A percentile compares a stretch with the other conserved stretches of the same genome.
phyloP scores from a whole-genome alignment of 1,284 basidiomycete genomes.

The Microbotryum violaceum region DNA sequence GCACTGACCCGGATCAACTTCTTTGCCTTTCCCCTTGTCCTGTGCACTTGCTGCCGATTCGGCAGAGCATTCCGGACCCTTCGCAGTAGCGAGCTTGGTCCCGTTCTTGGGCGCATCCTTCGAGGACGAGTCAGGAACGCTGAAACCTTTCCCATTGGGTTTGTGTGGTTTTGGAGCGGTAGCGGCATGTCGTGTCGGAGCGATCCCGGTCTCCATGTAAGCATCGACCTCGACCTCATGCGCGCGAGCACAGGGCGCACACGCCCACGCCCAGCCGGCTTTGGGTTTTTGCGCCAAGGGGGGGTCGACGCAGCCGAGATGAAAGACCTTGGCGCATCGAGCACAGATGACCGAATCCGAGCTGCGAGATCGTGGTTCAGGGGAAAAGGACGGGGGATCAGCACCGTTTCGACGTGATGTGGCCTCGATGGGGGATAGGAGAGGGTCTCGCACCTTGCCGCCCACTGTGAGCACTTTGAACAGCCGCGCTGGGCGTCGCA shows the following conservation, averaged over 20 bases:
- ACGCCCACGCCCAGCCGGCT: conserved; percentile 96
- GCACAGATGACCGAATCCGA: conserved; percentile 88
- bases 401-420: background rate
- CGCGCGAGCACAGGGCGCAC: conserved; percentile 78
- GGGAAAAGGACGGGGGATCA: conserved; percentile 11
- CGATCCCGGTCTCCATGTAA: conserved; percentile 15
- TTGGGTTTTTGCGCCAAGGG: conserved; percentile 92
- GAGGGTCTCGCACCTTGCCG: conserved; percentile 57
- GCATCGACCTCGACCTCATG: conserved; percentile 78
- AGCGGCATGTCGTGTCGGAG: background rate
- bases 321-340: conserved; percentile 80
- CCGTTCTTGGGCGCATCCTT: too few species aligned
- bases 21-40: too few species aligned
- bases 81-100: background rate
- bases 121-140: too few species aligned
- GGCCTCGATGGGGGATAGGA: conserved; percentile 14
- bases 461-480: conserved; percentile 78
- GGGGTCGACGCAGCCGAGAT: conserved; percentile 89
- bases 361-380: conserved; percentile 44
- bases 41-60: too few species aligned
- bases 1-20: too few species aligned
- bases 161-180: too few species aligned
- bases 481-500: conserved; percentile 80
- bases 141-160: too few species aligned
- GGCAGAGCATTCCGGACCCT: background rate